Conservation (phyloP, 2,329 filamentous ascomycete species). For the Sphaerulina populicola region DNA sequence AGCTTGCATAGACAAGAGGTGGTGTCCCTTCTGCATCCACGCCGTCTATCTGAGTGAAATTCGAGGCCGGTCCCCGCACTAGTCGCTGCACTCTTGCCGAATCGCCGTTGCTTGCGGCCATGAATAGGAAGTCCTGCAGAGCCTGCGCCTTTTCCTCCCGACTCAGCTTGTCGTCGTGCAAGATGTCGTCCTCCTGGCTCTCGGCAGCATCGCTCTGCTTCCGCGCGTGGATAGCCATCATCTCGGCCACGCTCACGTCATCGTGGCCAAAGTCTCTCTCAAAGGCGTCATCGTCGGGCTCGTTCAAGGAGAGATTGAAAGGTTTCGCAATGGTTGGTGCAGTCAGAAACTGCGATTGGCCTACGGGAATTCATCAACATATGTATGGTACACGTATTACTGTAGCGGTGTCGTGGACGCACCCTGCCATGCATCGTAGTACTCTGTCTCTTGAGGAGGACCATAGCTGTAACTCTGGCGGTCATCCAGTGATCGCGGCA, state of each 20-base stretch:
- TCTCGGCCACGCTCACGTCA: constrained; percentile 83
- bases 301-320: constrained; percentile 70
- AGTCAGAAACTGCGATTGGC: constrained; percentile 90
- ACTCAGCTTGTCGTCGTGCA: constrained; percentile 63
- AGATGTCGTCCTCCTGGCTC: constrained; percentile 71
- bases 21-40: constrained; percentile 91
- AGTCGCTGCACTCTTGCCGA: constrained; percentile 70
- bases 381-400: not conserved
- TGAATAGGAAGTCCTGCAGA: constrained; percentile 80
- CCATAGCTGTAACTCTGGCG: constrained; percentile 55
- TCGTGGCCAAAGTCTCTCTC: constrained; percentile 57
- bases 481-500: constrained; percentile 88
- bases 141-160: constrained; percentile 69
- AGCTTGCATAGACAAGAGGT: constrained; percentile 95
- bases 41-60: constrained; percentile 74
- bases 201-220: constrained; percentile 56
- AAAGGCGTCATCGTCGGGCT: constrained; percentile 58
- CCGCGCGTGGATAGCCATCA: constrained; percentile 84
- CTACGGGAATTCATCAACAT: constrained; percentile 40
- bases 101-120: constrained; percentile 95
- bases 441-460: constrained; percentile 77
- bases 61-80: constrained; percentile 62
- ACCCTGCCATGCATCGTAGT: constrained; percentile 99
- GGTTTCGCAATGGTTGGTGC: constrained; percentile 77
- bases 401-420: constrained; percentile 32